Evolutionary conservation across 139 green algal species (phyloP).

Genomic region (Closterium sp.): DNA sequence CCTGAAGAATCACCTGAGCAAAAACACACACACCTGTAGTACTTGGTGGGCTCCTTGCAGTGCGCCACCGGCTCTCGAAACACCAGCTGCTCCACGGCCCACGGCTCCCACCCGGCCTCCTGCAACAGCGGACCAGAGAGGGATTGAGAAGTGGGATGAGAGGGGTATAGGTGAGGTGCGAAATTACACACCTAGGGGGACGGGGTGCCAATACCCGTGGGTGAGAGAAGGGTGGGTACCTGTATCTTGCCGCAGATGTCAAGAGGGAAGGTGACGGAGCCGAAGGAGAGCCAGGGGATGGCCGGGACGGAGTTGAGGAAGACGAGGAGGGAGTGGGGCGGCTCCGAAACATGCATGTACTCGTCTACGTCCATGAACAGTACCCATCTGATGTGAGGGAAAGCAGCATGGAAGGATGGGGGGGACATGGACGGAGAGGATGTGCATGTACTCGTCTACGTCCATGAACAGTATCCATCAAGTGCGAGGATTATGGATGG

Average conservation of each 20-base stretch:
- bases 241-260: slow-evolving; percentile 9
- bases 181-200: too few species aligned
- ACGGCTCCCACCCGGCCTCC: slow-evolving; percentile 5
- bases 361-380: slow-evolving; percentile 40
- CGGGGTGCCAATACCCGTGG: too few species aligned
- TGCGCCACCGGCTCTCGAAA: slow-evolving; percentile 20
- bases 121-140: not conserved
- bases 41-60: slow-evolving; percentile 37
- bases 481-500: too few species aligned
- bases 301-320: not conserved
- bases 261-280: slow-evolving; percentile 5
- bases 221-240: too few species aligned
- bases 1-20: not conserved
- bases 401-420: too few species aligned
- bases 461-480: too few species aligned
- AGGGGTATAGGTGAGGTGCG: too few species aligned
- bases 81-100: slow-evolving; percentile 30
- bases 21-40: slow-evolving; percentile 12
- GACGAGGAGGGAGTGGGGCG: slow-evolving; percentile 7
- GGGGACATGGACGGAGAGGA: too few species aligned
- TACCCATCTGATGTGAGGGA: not conserved
- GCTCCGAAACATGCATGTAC: slow-evolving; percentile 10
- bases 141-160: too few species aligned
- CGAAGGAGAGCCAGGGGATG: slow-evolving; percentile 32
- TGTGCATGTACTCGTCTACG: too few species aligned